Evolutionary conservation across 345 rosid genomes (phyloP), one percentile per base, ranked within the genome.

Genomic region (Salix udensis): DNA sequence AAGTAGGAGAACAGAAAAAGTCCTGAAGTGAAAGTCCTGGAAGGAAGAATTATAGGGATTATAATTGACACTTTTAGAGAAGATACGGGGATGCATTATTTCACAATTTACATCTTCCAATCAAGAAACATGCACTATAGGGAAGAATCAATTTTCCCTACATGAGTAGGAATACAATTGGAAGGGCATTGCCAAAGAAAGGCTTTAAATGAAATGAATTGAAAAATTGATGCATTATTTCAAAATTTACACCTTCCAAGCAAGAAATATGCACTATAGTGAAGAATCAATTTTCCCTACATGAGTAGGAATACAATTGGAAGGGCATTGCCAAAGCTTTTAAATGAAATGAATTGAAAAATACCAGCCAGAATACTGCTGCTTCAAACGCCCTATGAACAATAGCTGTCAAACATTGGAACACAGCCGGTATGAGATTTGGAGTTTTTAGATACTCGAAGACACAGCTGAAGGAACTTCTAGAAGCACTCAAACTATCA

Each of bases 381-480:
- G 98, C 87, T 84, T 92, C 99, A 86, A 92, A 96, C 77, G 99
- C 90, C 82, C 89, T 84, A 82, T 91, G 97, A 72, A 96, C 99
- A 84, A 94, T 86, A 70, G 97, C 98, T 18, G 86, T 89, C 87
- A 94, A 85, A 85, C 98, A 94, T 79, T 91, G 97, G 78, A 88
- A 91, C 74, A 94, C 97, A 73, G 98, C 93, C 39, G 97, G 94
- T 87, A 85, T 79, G 68, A 94, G 97, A 83, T 89, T 89, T 87
- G 97, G 93, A 74, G 97, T 92, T 89, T 94, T 96, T 75, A 96
- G 86, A 85, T 96, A 96, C 78, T 96, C 99, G 78, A 96, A 96
- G 71, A 83, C 98, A 82, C 98, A 96, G 80, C 97, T 83, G 87
- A 96, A 96, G 80, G 99, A 97, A 90, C 99, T 96, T 85, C 97